Conservation (phyloP, 495 filamentous ascomycete species). For the Xylaria venustula region DNA sequence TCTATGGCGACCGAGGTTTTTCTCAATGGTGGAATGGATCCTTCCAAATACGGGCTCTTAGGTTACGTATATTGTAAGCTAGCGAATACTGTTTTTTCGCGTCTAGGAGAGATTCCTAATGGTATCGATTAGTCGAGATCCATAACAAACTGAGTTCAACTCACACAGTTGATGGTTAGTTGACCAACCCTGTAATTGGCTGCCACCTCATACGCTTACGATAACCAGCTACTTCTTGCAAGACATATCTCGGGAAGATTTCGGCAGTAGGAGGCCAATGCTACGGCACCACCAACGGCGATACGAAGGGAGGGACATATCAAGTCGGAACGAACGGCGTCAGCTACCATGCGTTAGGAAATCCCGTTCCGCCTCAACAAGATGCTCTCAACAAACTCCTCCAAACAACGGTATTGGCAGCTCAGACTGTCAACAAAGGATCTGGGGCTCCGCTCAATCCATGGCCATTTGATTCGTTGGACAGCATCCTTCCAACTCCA, state of each 20-base stretch:
- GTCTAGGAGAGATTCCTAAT: neutral
- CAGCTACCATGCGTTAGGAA: constrained; percentile 28
- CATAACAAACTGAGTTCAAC: constrained; percentile 28
- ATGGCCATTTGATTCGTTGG: constrained; percentile 32
- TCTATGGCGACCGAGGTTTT: constrained; percentile 32
- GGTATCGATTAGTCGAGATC: constrained; percentile 25
- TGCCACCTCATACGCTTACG: constrained; percentile 10
- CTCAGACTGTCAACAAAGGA: constrained; percentile 27
- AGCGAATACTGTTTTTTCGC: neutral
- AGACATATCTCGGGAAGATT: constrained; percentile 24
- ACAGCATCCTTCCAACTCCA: constrained; percentile 23
- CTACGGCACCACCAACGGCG: constrained; percentile 25
- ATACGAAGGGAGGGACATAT: constrained; percentile 32
- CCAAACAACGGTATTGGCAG: constrained; percentile 17
- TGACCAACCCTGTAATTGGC: neutral
- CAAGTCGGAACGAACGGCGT: constrained; percentile 26
- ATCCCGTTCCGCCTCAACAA: constrained; percentile 26
- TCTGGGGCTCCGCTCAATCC: constrained; percentile 26
- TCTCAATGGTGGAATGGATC: constrained; percentile 22
- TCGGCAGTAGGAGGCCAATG: constrained; percentile 23
- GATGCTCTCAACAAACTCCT: constrained; percentile 31
- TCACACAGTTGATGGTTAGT: constrained; percentile 29
- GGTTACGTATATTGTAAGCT: constrained; percentile 32
- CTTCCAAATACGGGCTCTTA: constrained; percentile 24
- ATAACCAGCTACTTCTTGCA: constrained; percentile 20